These are phyloP conservation scores for Sanghuangporus weigelae DNA, from an alignment of 1,284 basidiomycete species.

Conservation along the genomic window DNA sequence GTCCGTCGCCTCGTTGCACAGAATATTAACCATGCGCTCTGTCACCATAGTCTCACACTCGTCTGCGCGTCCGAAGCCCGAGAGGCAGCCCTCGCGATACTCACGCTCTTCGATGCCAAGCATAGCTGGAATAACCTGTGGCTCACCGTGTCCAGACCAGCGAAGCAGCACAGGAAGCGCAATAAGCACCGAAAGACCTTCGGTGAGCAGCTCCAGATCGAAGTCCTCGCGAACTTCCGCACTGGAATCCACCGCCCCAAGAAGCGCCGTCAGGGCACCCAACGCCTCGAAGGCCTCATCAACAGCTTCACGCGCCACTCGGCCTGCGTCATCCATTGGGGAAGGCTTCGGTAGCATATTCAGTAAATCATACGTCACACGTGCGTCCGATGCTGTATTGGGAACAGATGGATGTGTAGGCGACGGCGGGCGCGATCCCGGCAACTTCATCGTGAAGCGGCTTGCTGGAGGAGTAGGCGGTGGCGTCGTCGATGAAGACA, in stretches of 20 bases:
- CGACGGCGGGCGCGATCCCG: slow-evolving; percentile 62
- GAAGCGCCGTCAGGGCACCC: slow-evolving; percentile 46
- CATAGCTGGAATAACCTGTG: slow-evolving; percentile 43
- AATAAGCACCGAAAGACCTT: slow-evolving; percentile 63
- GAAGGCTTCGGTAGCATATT: slow-evolving; percentile 56
- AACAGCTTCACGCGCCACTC: slow-evolving; percentile 66
- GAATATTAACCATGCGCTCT: slow-evolving; percentile 45
- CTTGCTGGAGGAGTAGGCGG: slow-evolving; percentile 53
- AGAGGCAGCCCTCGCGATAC: slow-evolving; percentile 61
- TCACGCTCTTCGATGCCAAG: slow-evolving; percentile 53
- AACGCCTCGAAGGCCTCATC: slow-evolving; percentile 69
- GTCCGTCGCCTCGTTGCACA: slow-evolving; percentile 32
- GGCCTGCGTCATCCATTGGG: slow-evolving; percentile 37
- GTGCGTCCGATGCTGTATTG: slow-evolving; percentile 50
- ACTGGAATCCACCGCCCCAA: slow-evolving; percentile 41
- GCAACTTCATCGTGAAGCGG: slow-evolving; percentile 62
- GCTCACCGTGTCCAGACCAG: slow-evolving; percentile 29
- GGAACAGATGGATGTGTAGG: slow-evolving; percentile 36
- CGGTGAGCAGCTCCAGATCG: slow-evolving; percentile 40
- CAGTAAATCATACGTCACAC: slow-evolving; percentile 54
- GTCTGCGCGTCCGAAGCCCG: slow-evolving; percentile 71
- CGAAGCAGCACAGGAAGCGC: slow-evolving; percentile 62
- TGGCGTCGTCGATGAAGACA: slow-evolving; percentile 40
- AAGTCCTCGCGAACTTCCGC: slow-evolving; percentile 34
- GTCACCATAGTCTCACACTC: slow-evolving; percentile 59